Conservation (phyloP, 768 basidiomycete genomes). For the Rhodosporidiobolus odoratus region DNA sequence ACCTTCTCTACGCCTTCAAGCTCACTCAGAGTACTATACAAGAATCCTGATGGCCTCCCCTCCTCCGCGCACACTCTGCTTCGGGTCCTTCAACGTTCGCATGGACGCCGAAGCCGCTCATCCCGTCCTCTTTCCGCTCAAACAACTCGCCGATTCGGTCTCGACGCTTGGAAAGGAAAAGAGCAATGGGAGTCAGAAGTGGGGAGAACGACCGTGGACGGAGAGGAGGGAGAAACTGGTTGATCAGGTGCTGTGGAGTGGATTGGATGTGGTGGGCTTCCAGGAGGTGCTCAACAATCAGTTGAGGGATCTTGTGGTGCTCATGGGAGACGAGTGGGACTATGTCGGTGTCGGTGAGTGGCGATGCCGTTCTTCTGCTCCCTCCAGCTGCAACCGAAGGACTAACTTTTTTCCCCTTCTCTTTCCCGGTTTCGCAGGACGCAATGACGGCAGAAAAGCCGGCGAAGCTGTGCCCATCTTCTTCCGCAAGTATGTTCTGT, state of each 20-base stretch:
- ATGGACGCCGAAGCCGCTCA: not conserved
- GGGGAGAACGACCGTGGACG: slow-evolving; percentile 17
- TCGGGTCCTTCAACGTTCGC: slow-evolving; percentile 4
- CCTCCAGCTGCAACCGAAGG: too few species aligned
- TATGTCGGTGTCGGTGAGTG: slow-evolving; percentile 34
- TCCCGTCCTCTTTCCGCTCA: not conserved
- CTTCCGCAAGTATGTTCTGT: slow-evolving; percentile 20
- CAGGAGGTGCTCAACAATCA: slow-evolving; percentile 39
- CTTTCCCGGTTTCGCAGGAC: not conserved
- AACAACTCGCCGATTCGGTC: not conserved
- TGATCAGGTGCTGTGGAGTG: slow-evolving; percentile 32
- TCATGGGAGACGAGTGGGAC: slow-evolving; percentile 19
- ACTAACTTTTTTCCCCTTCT: not conserved
- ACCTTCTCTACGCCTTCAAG: too few species aligned
- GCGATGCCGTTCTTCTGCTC: not conserved
- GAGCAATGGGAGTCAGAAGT: not conserved
- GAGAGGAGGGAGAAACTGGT: slow-evolving; percentile 23
- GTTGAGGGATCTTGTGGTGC: slow-evolving; percentile 14
- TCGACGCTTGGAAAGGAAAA: not conserved
- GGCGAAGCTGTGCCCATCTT: slow-evolving; percentile 37
- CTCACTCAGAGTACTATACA: too few species aligned
- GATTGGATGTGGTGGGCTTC: slow-evolving; percentile 35
- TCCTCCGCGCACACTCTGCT: not conserved
- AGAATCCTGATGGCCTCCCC: not conserved
- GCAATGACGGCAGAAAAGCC: slow-evolving; percentile 12